Evolutionary conservation across 371 early-diverging fungal species (phyloP).

Genomic region (Apophysomyces sp.): DNA sequence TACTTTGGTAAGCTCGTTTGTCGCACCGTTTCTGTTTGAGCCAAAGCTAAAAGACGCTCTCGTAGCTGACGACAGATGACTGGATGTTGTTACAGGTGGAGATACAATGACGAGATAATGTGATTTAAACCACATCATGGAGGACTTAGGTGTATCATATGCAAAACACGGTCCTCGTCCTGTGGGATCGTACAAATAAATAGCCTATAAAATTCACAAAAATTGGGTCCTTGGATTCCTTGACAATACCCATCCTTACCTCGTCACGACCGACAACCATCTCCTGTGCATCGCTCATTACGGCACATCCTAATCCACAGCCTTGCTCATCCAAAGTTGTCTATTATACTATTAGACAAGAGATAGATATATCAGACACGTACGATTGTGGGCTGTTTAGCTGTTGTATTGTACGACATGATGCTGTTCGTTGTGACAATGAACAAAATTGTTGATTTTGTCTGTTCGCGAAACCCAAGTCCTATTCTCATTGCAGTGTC

Average conservation of each 20-base stretch:
- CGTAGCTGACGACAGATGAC: constrained; percentile 33
- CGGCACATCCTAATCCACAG: constrained; percentile 75
- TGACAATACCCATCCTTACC: constrained; percentile 15
- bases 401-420: constrained; percentile 65
- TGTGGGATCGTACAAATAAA: constrained; percentile 88
- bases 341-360: constrained; percentile 25
- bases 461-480: constrained; percentile 78
- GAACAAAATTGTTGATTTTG: constrained; percentile 64
- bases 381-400: constrained; percentile 54
- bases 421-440: constrained; percentile 74
- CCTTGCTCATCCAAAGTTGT: constrained; percentile 82
- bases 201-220: constrained; percentile 51
- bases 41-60: constrained; percentile 32
- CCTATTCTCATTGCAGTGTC: constrained; percentile 23
- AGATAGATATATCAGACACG: constrained; percentile 16
- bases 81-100: constrained; percentile 53
- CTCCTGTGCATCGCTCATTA: constrained; percentile 73
- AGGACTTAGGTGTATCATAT: constrained; percentile 81
- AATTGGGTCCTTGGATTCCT: neutral
- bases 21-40: constrained; percentile 15
- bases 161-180: constrained; percentile 94
- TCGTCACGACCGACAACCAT: constrained; percentile 87
- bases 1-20: constrained; percentile 62
- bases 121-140: constrained; percentile 73
- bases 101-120: constrained; percentile 78